Conservation (phyloP, 1,284 basidiomycete species). For the Moesziomyces sp. region DNA sequence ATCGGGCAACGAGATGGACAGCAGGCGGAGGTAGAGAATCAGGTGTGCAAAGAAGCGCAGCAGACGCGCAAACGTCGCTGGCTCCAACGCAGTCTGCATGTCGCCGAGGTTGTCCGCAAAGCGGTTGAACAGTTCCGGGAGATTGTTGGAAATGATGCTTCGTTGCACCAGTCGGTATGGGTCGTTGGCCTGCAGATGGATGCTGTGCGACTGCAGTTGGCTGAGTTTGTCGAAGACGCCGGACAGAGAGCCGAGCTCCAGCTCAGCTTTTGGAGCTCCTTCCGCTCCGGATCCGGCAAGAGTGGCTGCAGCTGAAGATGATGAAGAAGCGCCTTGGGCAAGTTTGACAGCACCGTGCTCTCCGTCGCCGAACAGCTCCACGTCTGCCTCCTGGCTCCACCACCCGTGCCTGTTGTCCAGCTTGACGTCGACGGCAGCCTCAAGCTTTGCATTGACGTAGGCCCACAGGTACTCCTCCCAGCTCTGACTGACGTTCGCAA, state of each 20-base stretch:
- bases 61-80: slow-evolving; percentile 67
- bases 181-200: slow-evolving; percentile 73
- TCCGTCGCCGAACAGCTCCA: slow-evolving; percentile 35
- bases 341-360: slow-evolving; percentile 54
- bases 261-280: slow-evolving; percentile 6
- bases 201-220: slow-evolving; percentile 53
- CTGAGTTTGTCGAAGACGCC: slow-evolving; percentile 60
- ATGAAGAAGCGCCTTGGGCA: slow-evolving; percentile 23
- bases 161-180: slow-evolving; percentile 88
- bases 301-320: slow-evolving; percentile 18
- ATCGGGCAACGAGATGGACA: slow-evolving; percentile 71
- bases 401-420: slow-evolving; percentile 60
- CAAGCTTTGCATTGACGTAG: slow-evolving; percentile 83
- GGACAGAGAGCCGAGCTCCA: slow-evolving; percentile 34
- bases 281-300: slow-evolving; percentile 11
- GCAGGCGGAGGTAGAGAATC: slow-evolving; percentile 87
- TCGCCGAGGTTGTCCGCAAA: slow-evolving; percentile 56
- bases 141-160: slow-evolving; percentile 82
- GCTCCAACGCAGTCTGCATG: slow-evolving; percentile 47
- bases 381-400: slow-evolving; percentile 68
- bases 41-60: slow-evolving; percentile 93
- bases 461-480: slow-evolving; percentile 98
- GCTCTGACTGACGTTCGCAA: slow-evolving; percentile 77
- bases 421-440: slow-evolving; percentile 77
- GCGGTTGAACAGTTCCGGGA: slow-evolving; percentile 69